Evolutionary conservation across 2,329 filamentous ascomycete genomes (phyloP), one percentile per base, ranked within the genome.

Genomic region (Diaporthe humulicola): DNA sequence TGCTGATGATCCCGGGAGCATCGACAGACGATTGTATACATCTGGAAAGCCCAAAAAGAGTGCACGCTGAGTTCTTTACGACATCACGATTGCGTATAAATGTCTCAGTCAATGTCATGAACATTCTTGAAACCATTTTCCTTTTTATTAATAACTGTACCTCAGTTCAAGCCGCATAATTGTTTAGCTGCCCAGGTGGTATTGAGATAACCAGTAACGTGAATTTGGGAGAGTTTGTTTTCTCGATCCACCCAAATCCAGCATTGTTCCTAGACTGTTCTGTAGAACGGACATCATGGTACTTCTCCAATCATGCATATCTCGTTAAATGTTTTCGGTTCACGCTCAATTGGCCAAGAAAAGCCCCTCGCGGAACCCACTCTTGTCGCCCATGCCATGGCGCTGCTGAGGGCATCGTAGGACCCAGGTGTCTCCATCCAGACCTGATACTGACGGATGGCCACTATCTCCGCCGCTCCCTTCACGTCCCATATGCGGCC

Each of bases 391-490:
- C 4, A 1, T 1, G 25, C 17, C 60, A 64, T n/a, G 8, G 40
- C 60, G 40, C 30, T 22, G 40, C 60, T 33, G 9, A 64, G 60
- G 25, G 15, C n/a, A 9, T 14, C 25, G 2, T 33, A 64, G 4
- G 60, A 48, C n/a, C 60, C 60, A 28, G 60, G 60, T 1, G 60
- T 64, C 60, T 64, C 60, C 60, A 48, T 33, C 60, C 60, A 64
- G 1, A n/a, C 4, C 60, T 64, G 60, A 15, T 64, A 48, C 17
- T 64, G 40, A 6, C 10, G 60, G 10, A 33, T 17, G 3, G 40
- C 40, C 2, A 48, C 40, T 17, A 48, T 10, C 25, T 33, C 40
- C 2, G 60, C 60, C 12, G 0, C 15, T 15, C 15, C 8, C 1
- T 10, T 12, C 3, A 28, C 33, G 33, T 40, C 56, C 19, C n/a